These are phyloP conservation scores for Nemophila menziesii DNA, from an alignment of 257 asterid species.

Conservation along the genomic window DNA sequence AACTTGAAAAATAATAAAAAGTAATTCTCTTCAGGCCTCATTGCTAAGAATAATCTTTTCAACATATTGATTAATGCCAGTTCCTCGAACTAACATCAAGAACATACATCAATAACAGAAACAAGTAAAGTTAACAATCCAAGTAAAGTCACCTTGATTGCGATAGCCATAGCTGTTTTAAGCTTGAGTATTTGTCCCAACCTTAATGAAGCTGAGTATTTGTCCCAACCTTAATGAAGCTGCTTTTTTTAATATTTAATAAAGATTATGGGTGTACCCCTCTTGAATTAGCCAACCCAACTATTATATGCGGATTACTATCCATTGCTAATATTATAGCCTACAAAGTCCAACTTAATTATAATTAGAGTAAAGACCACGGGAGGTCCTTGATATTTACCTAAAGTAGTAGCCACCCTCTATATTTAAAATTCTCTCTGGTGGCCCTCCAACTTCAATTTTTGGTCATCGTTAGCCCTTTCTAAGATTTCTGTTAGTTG, in stretches of 20 bases:
- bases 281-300: slow-evolving; percentile 59
- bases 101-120: too few relatives aligned
- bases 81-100: slow-evolving; percentile 41
- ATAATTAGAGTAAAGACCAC: too few relatives aligned
- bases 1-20: too few relatives aligned
- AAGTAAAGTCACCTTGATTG: slow-evolving; percentile 45
- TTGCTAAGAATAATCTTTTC: slow-evolving; percentile 6
- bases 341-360: too few relatives aligned
- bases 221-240: too few relatives aligned
- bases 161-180: slow-evolving; percentile 72
- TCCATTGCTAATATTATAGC: slow-evolving; percentile 69
- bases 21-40: too few relatives aligned
- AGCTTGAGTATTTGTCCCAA: slow-evolving; percentile 71
- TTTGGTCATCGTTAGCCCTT: too few relatives aligned
- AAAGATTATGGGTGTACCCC: slow-evolving; percentile 53
- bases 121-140: not conserved
- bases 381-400: too few relatives aligned
- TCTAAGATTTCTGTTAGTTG: too few relatives aligned
- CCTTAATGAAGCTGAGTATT: slow-evolving; percentile 54
- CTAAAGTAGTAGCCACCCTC: too few relatives aligned
- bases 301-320: slow-evolving; percentile 65
- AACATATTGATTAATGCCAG: slow-evolving; percentile 33
- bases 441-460: too few relatives aligned
- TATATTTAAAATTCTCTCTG: too few relatives aligned
- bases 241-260: slow-evolving; percentile 56